Conservation (phyloP, 768 basidiomycete species). For the Tubosaeta sp. region DNA sequence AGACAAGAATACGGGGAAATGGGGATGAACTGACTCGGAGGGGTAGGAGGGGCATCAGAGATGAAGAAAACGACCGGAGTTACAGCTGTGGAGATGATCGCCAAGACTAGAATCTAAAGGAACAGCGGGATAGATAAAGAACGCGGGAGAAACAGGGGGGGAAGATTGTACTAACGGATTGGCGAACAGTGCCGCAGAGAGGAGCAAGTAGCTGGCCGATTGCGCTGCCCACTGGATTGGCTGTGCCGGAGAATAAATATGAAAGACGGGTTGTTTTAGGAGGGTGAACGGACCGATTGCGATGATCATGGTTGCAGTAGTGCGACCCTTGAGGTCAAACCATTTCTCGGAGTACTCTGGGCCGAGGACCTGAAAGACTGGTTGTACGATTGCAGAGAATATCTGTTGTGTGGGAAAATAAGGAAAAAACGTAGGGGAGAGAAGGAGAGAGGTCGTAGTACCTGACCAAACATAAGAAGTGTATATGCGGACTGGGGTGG, state of each 20-base stretch:
- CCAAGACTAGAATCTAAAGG: constrained; percentile 62
- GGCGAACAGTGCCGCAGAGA: constrained; percentile 45
- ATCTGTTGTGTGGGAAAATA: constrained; percentile 36
- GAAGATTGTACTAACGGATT: constrained; percentile 47
- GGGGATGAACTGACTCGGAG: constrained; percentile 56
- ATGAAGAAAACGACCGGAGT: constrained; percentile 60
- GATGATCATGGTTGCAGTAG: constrained; percentile 69
- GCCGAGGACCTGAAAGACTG: constrained; percentile 72
- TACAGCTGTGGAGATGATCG: constrained; percentile 62
- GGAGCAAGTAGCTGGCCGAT: constrained; percentile 73
- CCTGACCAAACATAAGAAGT: constrained; percentile 70
- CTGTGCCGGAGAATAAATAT: constrained; percentile 29
- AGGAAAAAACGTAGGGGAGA: background rate
- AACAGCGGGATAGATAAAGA: background rate
- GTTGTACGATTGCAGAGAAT: constrained; percentile 61
- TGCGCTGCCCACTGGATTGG: constrained; percentile 72
- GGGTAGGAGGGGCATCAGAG: constrained; percentile 59
- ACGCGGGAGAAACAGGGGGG: background rate
- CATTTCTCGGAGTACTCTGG: constrained; percentile 81
- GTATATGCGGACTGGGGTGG: constrained; percentile 52
- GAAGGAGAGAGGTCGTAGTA: constrained; percentile 21
- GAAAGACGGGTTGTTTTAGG: background rate
- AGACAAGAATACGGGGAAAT: background rate
- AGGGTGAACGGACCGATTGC: constrained; percentile 35
- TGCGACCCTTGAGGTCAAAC: constrained; percentile 74